A percentile compares a stretch with the other conserved stretches of the same genome.
Conservation (phyloP, 2,329 filamentous ascomycete genomes). For the Alternaria tenuissima region DNA sequence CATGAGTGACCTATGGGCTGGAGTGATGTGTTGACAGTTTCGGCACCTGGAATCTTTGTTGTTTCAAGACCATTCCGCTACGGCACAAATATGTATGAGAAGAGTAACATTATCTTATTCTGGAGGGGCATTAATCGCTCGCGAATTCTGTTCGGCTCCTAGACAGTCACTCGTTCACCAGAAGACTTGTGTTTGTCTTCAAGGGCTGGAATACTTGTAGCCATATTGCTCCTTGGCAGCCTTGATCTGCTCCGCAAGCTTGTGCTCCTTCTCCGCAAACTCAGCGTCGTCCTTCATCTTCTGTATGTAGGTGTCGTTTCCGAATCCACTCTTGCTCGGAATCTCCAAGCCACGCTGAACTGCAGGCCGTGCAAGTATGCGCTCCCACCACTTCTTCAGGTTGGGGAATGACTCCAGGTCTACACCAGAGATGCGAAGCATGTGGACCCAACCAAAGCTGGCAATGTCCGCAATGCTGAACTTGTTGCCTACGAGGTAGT, state of each 20-base stretch:
- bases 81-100: not conserved
- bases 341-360: slow-evolving; percentile 52
- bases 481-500: slow-evolving; percentile 57
- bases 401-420: slow-evolving; percentile 54
- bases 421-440: slow-evolving; percentile 52
- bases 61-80: not conserved
- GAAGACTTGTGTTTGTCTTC: not conserved
- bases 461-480: slow-evolving; percentile 59
- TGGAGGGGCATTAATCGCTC: not conserved
- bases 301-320: slow-evolving; percentile 55
- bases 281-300: slow-evolving; percentile 58
- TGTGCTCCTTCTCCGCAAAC: slow-evolving; percentile 57
- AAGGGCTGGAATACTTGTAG: slow-evolving; percentile 56
- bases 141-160: not conserved
- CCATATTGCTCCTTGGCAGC: slow-evolving; percentile 57
- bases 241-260: slow-evolving; percentile 47
- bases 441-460: slow-evolving; percentile 56
- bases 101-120: not conserved
- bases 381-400: slow-evolving; percentile 56
- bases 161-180: not conserved
- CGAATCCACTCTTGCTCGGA: slow-evolving; percentile 49
- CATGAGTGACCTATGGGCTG: not conserved
- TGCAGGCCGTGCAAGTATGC: slow-evolving; percentile 52
- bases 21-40: not conserved
- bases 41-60: not conserved